Conservation (phyloP, 176 grass and related monocot genomes). For the Pontederia paniculata region DNA sequence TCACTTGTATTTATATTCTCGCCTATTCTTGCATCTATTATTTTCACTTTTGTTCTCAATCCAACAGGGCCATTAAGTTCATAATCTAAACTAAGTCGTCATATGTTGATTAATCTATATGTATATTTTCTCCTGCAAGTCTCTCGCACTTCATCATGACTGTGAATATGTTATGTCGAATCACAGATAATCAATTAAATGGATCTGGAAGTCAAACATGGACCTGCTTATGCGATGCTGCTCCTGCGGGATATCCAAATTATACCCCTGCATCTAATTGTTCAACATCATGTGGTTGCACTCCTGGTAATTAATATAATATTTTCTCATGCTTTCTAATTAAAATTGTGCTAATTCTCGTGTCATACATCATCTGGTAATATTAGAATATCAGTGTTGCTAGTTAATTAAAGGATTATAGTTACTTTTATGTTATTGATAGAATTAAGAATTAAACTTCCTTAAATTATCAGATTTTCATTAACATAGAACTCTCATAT, state of each 20-base stretch:
- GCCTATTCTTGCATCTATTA: too few species aligned
- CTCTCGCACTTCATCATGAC: background rate
- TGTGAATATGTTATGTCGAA: background rate
- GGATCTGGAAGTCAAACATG: conserved; percentile 34
- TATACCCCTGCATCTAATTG: conserved; percentile 47
- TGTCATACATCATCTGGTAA: background rate
- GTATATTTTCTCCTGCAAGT: background rate
- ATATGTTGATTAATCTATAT: background rate
- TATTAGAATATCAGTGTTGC: background rate
- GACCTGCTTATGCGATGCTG: conserved; percentile 51
- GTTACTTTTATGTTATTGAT: background rate
- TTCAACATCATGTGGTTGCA: conserved; percentile 62
- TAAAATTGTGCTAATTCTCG: background rate
- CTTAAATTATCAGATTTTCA: too few species aligned
- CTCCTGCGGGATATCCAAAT: conserved; percentile 25
- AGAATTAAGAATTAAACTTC: too few species aligned
- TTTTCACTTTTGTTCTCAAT: too few species aligned
- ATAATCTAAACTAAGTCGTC: background rate
- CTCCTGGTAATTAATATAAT: conserved; percentile 30
- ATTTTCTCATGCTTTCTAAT: background rate
- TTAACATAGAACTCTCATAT: too few species aligned
- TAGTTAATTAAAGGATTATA: background rate
- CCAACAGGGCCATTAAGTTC: too few species aligned
- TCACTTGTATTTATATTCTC: too few species aligned
- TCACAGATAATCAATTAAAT: background rate